These are phyloP conservation scores for Acacia concinna DNA, from an alignment of 331 rosid genomes.

Conservation along the genomic window DNA sequence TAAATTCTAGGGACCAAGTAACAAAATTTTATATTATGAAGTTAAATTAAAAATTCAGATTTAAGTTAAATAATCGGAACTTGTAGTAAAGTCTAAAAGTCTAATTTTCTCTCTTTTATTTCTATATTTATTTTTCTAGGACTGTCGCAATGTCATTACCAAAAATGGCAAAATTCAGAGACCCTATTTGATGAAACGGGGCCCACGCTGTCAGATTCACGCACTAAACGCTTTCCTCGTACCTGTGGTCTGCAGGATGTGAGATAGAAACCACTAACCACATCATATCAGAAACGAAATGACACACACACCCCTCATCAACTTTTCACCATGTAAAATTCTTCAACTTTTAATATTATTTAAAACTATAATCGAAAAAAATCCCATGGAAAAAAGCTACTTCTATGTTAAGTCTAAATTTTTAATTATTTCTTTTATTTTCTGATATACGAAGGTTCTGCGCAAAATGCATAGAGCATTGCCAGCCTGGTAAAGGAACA, in stretches of 20 bases:
- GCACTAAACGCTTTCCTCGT: neutral
- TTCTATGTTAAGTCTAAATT: neutral
- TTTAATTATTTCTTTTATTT: too few species aligned
- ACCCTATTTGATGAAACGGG: neutral
- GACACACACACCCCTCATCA: constrained; percentile 5
- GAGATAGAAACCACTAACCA: neutral
- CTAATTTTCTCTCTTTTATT: neutral
- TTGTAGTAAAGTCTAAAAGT: neutral
- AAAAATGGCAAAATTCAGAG: neutral
- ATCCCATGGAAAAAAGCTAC: neutral
- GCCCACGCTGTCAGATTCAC: neutral
- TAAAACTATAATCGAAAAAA: neutral
- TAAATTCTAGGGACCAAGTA: neutral
- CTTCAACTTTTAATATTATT: neutral
- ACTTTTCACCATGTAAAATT: neutral
- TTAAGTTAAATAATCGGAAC: neutral
- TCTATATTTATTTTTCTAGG: neutral
- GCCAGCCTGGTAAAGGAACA: neutral
- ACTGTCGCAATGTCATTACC: neutral
- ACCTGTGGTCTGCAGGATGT: neutral
- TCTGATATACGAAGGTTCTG: neutral
- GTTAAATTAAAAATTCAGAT: neutral
- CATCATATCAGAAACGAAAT: neutral
- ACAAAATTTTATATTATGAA: neutral
- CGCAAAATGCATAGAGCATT: neutral